phyloP scores from a whole-genome alignment of 75 land plant genomes.

The Cupressus sempervirens region DNA sequence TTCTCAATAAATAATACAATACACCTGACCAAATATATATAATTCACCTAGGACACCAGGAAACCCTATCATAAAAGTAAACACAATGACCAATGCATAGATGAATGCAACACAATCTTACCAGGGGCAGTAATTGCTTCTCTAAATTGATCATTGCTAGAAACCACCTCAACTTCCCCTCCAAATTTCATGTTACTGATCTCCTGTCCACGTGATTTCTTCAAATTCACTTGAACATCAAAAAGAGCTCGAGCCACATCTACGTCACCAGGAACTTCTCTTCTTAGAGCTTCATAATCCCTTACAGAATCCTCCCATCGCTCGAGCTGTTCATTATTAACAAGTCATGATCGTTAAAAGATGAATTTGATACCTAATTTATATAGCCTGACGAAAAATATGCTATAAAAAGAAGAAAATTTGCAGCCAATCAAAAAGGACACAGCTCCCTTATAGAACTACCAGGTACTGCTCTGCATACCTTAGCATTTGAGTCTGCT shows the following conservation, averaged over 20 bases:
- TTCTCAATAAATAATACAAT: neutral
- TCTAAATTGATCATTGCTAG: slow-evolving; percentile 48
- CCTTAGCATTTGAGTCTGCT: slow-evolving; percentile 49
- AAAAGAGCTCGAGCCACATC: slow-evolving; percentile 61
- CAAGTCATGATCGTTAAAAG: neutral
- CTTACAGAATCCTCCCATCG: slow-evolving; percentile 70
- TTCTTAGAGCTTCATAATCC: slow-evolving; percentile 71
- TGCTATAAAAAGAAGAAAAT: neutral
- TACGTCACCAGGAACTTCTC: slow-evolving; percentile 61
- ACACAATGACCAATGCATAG: slow-evolving; percentile 5
- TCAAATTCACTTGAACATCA: slow-evolving; percentile 64
- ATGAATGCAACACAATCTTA: neutral
- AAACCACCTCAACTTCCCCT: slow-evolving; percentile 49
- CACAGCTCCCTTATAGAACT: neutral
- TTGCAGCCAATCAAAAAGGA: neutral
- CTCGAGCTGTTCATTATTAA: slow-evolving; percentile 47
- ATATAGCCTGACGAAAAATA: neutral
- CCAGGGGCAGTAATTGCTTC: slow-evolving; percentile 35
- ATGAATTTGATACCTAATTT: no score
- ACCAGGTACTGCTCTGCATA: neutral
- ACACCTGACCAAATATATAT: neutral
- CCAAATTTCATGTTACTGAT: slow-evolving; percentile 46
- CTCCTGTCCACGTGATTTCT: slow-evolving; percentile 57
- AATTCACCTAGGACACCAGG: neutral
- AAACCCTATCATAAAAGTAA: neutral